Conservation (phyloP, 495 filamentous ascomycete genomes). For the Daldinia loculata region DNA sequence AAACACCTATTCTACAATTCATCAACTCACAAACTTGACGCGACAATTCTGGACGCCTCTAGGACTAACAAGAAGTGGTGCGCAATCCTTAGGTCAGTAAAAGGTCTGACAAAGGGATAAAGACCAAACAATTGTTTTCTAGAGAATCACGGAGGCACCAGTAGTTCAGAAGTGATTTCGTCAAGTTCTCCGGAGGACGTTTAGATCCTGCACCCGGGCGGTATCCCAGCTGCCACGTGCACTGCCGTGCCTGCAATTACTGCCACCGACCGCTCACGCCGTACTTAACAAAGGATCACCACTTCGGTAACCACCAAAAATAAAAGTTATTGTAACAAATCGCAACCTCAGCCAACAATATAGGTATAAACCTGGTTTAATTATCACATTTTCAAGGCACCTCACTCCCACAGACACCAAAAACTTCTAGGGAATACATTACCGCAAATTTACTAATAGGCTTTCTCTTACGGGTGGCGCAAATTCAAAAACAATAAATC, state of each 20-base stretch:
- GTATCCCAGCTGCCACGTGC: constrained; percentile 21
- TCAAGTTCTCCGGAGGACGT: constrained; percentile 4
- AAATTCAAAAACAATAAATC: not conserved
- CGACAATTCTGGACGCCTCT: not conserved
- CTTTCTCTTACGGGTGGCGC: not conserved
- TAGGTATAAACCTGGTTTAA: not conserved
- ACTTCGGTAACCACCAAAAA: not conserved
- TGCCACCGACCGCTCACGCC: not conserved
- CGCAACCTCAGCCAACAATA: not conserved
- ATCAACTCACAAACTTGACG: not conserved
- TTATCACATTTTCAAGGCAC: not conserved
- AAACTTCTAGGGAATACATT: not conserved
- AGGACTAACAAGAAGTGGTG: not conserved
- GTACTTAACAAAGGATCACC: not conserved
- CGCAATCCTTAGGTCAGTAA: not conserved
- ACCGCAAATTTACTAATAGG: not conserved
- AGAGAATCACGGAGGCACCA: not conserved
- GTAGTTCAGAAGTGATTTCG: constrained; percentile 4
- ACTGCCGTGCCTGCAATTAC: not conserved
- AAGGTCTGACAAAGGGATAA: not conserved
- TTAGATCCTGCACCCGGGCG: constrained; percentile 2
- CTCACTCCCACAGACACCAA: not conserved
- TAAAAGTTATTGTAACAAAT: not conserved
- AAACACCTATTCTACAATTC: constrained; percentile 3
- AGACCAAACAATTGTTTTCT: constrained; percentile 14